Conservation (phyloP, 1,139 yeast genomes). For the Protomyces inundatus region DNA sequence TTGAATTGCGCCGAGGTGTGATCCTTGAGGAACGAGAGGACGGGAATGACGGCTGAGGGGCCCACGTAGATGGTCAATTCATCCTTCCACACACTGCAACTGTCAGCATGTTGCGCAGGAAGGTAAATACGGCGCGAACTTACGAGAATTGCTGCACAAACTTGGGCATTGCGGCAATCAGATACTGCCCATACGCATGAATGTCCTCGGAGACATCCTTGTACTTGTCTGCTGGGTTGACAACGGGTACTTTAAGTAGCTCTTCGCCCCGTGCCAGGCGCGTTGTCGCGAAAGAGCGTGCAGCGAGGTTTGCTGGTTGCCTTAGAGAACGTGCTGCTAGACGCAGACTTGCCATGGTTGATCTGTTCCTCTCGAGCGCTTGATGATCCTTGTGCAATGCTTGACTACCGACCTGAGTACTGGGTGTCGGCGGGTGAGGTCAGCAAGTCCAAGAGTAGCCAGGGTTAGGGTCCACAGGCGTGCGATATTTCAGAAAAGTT, state of each 20-base stretch:
- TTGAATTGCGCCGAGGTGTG: conserved; percentile 81
- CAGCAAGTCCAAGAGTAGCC: too few relatives aligned
- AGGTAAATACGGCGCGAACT: background rate
- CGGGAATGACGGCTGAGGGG: conserved; percentile 69
- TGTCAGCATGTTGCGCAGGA: background rate
- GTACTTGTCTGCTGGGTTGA: conserved; percentile 75
- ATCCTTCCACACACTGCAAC: conserved; percentile 69
- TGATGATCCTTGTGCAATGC: too few relatives aligned
- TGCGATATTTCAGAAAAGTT: too few relatives aligned
- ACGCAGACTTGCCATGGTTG: background rate
- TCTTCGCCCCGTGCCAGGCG: conserved; percentile 10
- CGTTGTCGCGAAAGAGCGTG: conserved; percentile 17
- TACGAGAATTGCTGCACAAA: conserved; percentile 68
- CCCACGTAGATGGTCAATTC: conserved; percentile 73
- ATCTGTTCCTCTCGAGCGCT: too few relatives aligned
- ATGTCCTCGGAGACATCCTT: conserved; percentile 64
- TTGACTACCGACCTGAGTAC: too few relatives aligned
- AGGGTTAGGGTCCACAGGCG: too few relatives aligned
- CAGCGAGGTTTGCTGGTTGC: background rate
- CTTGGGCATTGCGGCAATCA: conserved; percentile 75
- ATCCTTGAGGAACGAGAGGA: conserved; percentile 62
- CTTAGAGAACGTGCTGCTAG: background rate
- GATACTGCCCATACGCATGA: conserved; percentile 76
- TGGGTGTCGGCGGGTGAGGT: too few relatives aligned
- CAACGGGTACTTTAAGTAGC: conserved; percentile 51